phyloP scores from a whole-genome alignment of 306 rosid genomes.

The Quercus mongolica region DNA sequence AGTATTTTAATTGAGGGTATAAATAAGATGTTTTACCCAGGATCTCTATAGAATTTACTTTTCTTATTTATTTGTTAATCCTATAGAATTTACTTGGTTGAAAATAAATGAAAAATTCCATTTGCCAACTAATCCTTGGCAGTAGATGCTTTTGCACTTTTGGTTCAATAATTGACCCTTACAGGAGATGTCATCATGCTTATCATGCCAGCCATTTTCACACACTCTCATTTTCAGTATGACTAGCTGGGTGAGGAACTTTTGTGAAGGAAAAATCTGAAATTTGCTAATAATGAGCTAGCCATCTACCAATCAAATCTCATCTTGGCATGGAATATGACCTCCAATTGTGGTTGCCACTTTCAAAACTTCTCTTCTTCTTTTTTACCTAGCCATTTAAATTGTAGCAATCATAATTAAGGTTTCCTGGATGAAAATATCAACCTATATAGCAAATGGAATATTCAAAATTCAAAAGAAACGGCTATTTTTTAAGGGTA shows the following conservation, averaged over 20 bases:
- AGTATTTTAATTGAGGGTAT: too few species aligned
- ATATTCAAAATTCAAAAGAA: conserved; percentile 44
- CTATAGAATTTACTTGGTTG: too few species aligned
- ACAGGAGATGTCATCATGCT: background rate
- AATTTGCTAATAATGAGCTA: background rate
- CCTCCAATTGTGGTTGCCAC: background rate
- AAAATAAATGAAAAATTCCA: too few species aligned
- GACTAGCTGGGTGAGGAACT: background rate
- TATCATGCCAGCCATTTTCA: background rate
- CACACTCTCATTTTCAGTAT: background rate
- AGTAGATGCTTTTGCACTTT: too few species aligned
- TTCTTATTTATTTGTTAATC: too few species aligned
- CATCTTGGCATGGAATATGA: background rate
- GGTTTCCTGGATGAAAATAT: conserved; percentile 14
- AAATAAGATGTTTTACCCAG: too few species aligned
- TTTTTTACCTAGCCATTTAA: background rate
- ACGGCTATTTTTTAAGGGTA: conserved; percentile 37
- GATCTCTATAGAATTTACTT: too few species aligned
- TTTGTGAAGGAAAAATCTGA: background rate
- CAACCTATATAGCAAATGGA: background rate
- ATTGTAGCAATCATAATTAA: background rate
- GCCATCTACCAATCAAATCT: background rate
- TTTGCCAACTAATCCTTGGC: too few species aligned
- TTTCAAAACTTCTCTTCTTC: background rate
- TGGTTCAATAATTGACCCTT: background rate